phyloP scores from a whole-genome alignment of 1,284 basidiomycete genomes.

The Apiotrichum laibachii region DNA sequence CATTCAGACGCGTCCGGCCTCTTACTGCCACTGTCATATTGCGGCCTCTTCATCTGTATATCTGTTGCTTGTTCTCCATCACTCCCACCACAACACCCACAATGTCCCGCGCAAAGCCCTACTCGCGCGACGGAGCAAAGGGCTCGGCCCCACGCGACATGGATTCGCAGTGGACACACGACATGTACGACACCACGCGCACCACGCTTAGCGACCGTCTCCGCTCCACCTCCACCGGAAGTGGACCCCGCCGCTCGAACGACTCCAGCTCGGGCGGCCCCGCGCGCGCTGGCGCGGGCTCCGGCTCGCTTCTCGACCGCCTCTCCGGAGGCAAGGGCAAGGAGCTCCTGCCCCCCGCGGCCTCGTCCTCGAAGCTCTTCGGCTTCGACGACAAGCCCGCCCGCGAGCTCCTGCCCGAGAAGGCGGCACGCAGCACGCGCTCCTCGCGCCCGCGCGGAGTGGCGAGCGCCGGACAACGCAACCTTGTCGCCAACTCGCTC shows the following conservation, averaged over 20 bases:
- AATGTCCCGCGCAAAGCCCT: slow-evolving; percentile 27
- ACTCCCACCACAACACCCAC: not conserved
- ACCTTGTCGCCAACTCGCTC: not conserved
- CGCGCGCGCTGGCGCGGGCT: not conserved
- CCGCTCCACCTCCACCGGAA: not conserved
- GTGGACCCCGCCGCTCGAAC: not conserved
- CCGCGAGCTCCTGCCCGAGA: slow-evolving; percentile 32
- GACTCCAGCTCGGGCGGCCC: not conserved
- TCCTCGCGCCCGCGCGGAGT: slow-evolving; percentile 5
- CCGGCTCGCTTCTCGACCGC: slow-evolving; percentile 24
- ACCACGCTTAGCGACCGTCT: slow-evolving; percentile 27
- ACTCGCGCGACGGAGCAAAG: slow-evolving; percentile 23
- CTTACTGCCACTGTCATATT: no score
- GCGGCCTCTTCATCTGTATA: not conserved
- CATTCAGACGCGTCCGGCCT: no score
- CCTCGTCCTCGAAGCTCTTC: not conserved
- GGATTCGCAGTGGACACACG: slow-evolving; percentile 43
- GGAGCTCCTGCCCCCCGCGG: slow-evolving; percentile 20
- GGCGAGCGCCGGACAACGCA: not conserved
- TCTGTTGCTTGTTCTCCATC: not conserved
- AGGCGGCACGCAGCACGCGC: slow-evolving; percentile 5
- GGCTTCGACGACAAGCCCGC: slow-evolving; percentile 10
- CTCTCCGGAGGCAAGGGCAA: slow-evolving; percentile 33
- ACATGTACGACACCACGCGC: slow-evolving; percentile 30
- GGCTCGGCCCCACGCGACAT: slow-evolving; percentile 12